These are phyloP conservation scores for Candida sanyaensis DNA, from an alignment of 1,139 yeast species.

Conservation along the genomic window DNA sequence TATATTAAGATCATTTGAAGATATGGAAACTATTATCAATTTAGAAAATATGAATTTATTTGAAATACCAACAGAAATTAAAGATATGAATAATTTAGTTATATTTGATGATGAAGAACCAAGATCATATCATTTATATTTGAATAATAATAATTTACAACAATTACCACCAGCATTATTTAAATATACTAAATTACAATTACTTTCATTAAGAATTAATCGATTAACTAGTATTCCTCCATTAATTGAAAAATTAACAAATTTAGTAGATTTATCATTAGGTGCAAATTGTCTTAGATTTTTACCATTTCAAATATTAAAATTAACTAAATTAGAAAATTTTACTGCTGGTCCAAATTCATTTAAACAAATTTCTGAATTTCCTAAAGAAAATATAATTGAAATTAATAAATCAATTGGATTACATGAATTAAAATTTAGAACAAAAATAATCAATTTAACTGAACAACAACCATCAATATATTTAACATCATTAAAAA, in stretches of 20 bases:
- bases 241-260: conserved; percentile 29
- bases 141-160: conserved; percentile 37
- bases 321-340: conserved; percentile 28
- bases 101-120: conserved; percentile 22
- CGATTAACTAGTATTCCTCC: conserved; percentile 37
- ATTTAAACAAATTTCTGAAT: conserved; percentile 26
- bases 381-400: conserved; percentile 23
- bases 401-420: conserved; percentile 18
- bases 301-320: conserved; percentile 39
- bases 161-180: conserved; percentile 40
- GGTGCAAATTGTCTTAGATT: conserved; percentile 39
- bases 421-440: conserved; percentile 14
- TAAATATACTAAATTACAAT: conserved; percentile 44
- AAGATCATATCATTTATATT: conserved; percentile 33
- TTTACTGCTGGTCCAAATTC: conserved; percentile 51
- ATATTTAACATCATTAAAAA: conserved; percentile 26
- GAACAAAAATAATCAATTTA: conserved; percentile 26
- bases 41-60: conserved; percentile 38
- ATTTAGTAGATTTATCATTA: conserved; percentile 40
- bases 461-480: conserved; percentile 9
- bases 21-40: conserved; percentile 33
- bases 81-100: conserved; percentile 45
- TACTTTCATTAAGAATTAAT: conserved; percentile 43
- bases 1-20: conserved; percentile 43
- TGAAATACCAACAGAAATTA: conserved; percentile 46